A percentile compares a stretch with the other conserved stretches of the same genome.
Evolutionary conservation across 768 basidiomycete species (phyloP).

Genomic region (Lyophyllum atratum): DNA sequence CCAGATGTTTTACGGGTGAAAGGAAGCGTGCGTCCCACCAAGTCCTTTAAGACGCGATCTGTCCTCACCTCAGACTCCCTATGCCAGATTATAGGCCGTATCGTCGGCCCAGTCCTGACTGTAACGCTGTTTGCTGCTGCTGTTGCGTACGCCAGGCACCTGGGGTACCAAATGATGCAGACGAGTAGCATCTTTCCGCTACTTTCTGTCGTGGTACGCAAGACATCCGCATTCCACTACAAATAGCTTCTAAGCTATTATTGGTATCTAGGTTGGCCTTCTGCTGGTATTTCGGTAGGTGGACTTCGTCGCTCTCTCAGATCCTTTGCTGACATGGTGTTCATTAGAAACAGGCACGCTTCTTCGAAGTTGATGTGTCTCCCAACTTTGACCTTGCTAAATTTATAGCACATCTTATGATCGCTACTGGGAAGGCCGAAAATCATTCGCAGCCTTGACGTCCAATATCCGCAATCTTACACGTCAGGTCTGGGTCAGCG

Average conservation of each 20-base stretch:
- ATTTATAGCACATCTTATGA: constrained; percentile 75
- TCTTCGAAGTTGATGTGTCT: not conserved
- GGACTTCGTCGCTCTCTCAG: not conserved
- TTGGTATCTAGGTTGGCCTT: constrained; percentile 67
- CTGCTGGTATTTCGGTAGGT: constrained; percentile 84
- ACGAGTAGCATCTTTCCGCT: constrained; percentile 87
- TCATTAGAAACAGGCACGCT: constrained; percentile 63
- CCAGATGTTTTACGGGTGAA: constrained; percentile 85
- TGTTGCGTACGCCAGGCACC: constrained; percentile 59
- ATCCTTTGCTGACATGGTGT: not conserved
- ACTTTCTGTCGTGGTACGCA: constrained; percentile 83
- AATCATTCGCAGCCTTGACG: constrained; percentile 72
- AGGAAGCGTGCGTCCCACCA: constrained; percentile 65
- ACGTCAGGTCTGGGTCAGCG: constrained; percentile 80
- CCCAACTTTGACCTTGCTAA: not conserved
- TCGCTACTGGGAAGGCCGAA: constrained; percentile 88
- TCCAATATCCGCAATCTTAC: constrained; percentile 77
- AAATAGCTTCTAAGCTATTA: constrained; percentile 1
- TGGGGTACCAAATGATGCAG: constrained; percentile 61
- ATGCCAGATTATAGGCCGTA: constrained; percentile 64
- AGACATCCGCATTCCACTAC: not conserved
- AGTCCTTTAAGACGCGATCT: not conserved
- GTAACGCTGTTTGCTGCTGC: constrained; percentile 73
- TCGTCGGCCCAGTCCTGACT: constrained; percentile 82
- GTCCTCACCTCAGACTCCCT: constrained; percentile 6